Evolutionary conservation across 2,329 filamentous ascomycete species (phyloP), one percentile per base, ranked within the genome.

Genomic region (Scedosporium apiospermum): DNA sequence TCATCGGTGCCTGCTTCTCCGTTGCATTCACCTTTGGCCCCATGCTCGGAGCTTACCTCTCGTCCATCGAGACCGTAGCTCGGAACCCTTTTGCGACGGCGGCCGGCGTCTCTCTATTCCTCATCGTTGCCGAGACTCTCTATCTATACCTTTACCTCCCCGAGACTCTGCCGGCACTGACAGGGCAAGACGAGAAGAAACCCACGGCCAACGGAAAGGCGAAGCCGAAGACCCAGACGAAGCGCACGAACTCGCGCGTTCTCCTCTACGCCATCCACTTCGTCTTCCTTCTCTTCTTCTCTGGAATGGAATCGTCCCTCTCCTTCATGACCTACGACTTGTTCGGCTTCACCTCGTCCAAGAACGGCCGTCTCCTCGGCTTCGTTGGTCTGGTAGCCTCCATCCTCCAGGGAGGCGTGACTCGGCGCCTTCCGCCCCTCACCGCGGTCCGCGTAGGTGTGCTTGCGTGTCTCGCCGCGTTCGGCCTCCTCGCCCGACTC

Each of bases 241-340:
- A 71, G 64, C 81, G 89, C 63, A 96, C 91, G 3, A 98, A 98
- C 75, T 91, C 89, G 3, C 91, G 95, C 67, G 76, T 85, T 34
- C 73, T 96, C 12, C 85, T 99, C 57, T 97, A 97, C 72, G 76
- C 88, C 1, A 87, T 91, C 0, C 95, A 99, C 75, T 89, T 98
- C 70, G 77, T 88, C 57, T 99, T 99, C 75, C 86, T 99, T 64
- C 86, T 99, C 12, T 96, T 96, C 76, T 99, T 99, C 77, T 96
- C 91, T 2, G 95, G 95, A 65, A 93, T 99, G 89, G 95, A 99
- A 73, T 98, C 96, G 74, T 96, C 92, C 0, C 83, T 99, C 3
- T 93, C 95, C 0, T 99, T 99, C 74, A 93, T 99, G 86, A 98
- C 93, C 0, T 96, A 95, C 69, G 93, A 96, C 61, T 84, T 99